Evolutionary conservation across 208 protist species (phyloP), one percentile per base, ranked within the genome.

Genomic region (Zelonia costaricensis): DNA sequence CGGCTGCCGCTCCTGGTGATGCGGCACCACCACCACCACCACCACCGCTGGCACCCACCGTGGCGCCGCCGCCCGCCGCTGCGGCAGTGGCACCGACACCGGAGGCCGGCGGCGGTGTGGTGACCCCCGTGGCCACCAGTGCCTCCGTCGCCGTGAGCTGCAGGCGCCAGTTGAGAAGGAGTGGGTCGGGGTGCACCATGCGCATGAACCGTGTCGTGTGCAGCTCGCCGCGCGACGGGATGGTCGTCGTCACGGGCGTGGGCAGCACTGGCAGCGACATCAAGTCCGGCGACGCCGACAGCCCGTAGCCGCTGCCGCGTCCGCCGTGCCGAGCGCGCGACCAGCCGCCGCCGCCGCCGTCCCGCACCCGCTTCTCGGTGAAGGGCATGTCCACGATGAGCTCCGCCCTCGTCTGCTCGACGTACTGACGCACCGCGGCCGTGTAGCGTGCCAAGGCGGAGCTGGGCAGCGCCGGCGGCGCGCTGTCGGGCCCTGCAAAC

Each of bases 161-260:
- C 13, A 55, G 42, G 30, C 57, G 57, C 65, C 65, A 72, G 18
- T 61, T 85, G 23, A 66, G 65, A 36, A 82, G 75, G 23, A 74
- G 46, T 12, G 75, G 58, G 28, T 78, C 69, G 4, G 79, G 79
- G 52, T 76, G 75, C 38, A 80, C 72, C 68, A 86, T 81, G 31
- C 64, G 51, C 46, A 62, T 36, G 59, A 92, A 86, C 10, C 82
- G 81, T 35, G 69, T 55, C 25, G 81, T 82, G 1, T 49, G 63
- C 35, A 86, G 62, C 74, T 92, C 85, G 4, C 79, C 85, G 44
- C 68, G 49, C 8, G 67, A 72, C 20, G 76, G 73, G 20, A 76
- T 70, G 9, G 52, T 2, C 18, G 63, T 35, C 40, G n/a, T 43
- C 1, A 12, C 22, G 6, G n/a, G n/a, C 16, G 13, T 10, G 40